These are phyloP conservation scores for Tolypocladium sp. DNA, from an alignment of 2,329 filamentous ascomycete genomes.

Conservation along the genomic window DNA sequence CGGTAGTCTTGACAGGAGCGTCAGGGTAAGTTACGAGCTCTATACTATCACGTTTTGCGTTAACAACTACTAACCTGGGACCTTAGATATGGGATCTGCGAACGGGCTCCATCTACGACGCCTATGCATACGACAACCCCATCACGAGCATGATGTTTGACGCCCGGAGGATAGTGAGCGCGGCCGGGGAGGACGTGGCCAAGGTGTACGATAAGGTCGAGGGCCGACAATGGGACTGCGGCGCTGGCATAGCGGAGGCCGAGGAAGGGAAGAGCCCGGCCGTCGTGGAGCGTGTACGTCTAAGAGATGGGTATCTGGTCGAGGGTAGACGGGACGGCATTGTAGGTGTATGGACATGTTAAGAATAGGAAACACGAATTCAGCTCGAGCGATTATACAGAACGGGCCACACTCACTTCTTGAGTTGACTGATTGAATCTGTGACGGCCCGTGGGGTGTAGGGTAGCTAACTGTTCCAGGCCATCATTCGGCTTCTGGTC, in stretches of 20 bases:
- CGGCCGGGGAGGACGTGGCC: constrained; percentile 84
- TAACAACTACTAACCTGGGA: neutral
- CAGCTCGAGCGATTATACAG: neutral
- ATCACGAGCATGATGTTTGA: constrained; percentile 98
- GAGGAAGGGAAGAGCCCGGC: constrained; percentile 56
- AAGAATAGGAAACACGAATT: constrained; percentile 7
- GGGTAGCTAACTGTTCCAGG: neutral
- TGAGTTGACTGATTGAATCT: too few relatives aligned
- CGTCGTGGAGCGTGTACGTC: constrained; percentile 74
- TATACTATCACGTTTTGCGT: neutral
- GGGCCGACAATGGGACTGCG: constrained; percentile 92
- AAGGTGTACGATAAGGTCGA: constrained; percentile 99
- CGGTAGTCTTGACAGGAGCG: constrained; percentile 83
- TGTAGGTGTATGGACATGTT: constrained; percentile 84
- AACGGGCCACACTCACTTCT: too few relatives aligned
- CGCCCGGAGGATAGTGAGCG: constrained; percentile 75
- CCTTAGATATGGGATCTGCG: constrained; percentile 93
- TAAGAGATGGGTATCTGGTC: constrained; percentile 88
- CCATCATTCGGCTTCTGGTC: neutral
- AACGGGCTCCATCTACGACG: constrained; percentile 89
- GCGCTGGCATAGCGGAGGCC: constrained; percentile 64
- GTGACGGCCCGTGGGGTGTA: neutral
- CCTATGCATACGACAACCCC: constrained; percentile 87
- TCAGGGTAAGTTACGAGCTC: constrained; percentile 59
- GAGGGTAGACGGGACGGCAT: constrained; percentile 83